phyloP scores from a whole-genome alignment of 225 moss, liverwort and hornwort species.

The Antitrichia curtipendula region DNA sequence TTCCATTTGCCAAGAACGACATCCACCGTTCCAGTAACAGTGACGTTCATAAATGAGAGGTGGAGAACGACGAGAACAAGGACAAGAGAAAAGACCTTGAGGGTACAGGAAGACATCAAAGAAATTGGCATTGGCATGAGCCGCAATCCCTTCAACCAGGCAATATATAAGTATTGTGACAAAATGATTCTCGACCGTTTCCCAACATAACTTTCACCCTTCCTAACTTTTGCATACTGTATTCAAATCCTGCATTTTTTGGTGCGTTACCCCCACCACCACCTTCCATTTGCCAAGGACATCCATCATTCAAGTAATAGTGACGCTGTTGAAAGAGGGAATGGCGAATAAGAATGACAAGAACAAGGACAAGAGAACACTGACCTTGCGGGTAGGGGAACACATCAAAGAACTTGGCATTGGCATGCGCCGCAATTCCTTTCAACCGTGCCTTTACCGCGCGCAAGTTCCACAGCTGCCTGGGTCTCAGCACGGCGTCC shows the following conservation, averaged over 20 bases:
- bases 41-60: neutral
- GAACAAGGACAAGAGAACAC: neutral
- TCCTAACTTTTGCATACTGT: neutral
- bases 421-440: conserved; percentile 35
- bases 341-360: neutral
- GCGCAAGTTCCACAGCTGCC: conserved; percentile 37
- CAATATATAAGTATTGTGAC: neutral
- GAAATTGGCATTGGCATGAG: conserved; percentile 43
- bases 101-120: conserved; percentile 71
- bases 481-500: conserved; percentile 54
- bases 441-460: conserved; percentile 26
- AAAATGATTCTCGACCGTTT: neutral
- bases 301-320: neutral
- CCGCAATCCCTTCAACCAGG: conserved; percentile 12
- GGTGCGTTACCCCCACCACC: neutral
- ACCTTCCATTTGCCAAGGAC: neutral
- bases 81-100: conserved; percentile 14
- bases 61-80: neutral
- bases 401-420: conserved; percentile 76
- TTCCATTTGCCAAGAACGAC: neutral
- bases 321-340: neutral
- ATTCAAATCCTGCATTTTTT: neutral
- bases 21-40: neutral
- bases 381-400: conserved; percentile 70
- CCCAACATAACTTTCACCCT: neutral